Percentiles rank a stretch among this genome's conserved stretches.
These are phyloP conservation scores for Neonothopanus nambi DNA, from an alignment of 1,284 basidiomycete genomes.

Conservation along the genomic window DNA sequence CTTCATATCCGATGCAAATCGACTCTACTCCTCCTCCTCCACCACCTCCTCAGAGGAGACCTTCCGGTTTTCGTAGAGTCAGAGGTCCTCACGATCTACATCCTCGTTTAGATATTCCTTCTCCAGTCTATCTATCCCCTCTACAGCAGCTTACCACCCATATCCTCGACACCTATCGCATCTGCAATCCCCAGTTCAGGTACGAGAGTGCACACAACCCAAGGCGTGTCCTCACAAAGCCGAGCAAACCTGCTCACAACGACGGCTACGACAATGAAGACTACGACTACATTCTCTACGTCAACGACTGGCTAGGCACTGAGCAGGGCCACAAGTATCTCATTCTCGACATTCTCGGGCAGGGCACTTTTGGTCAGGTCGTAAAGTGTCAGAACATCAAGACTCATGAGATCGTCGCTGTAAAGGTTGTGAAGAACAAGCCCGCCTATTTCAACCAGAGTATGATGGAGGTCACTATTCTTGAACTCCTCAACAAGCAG, in stretches of 20 bases:
- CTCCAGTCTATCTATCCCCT: slow-evolving; percentile 77
- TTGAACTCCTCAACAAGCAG: slow-evolving; percentile 91
- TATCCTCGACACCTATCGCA: slow-evolving; percentile 86
- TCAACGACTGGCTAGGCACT: slow-evolving; percentile 92
- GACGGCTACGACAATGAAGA: slow-evolving; percentile 97
- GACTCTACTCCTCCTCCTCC: slow-evolving; percentile 51
- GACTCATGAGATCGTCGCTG: slow-evolving; percentile 97
- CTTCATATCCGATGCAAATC: slow-evolving; percentile 47
- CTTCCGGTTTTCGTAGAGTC: slow-evolving; percentile 70
- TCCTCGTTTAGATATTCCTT: slow-evolving; percentile 62
- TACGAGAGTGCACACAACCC: slow-evolving; percentile 94
- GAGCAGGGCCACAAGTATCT: slow-evolving; percentile 96
- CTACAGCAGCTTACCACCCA: slow-evolving; percentile 85
- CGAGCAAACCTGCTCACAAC: slow-evolving; percentile 90
- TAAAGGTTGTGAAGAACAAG: slow-evolving; percentile 99
- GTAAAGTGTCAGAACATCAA: slow-evolving; percentile 99
- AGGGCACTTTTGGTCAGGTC: slow-evolving; percentile 98
- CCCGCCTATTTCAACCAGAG: slow-evolving; percentile 99
- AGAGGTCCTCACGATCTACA: slow-evolving; percentile 70
- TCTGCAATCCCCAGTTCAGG: slow-evolving; percentile 90
- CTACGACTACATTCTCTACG: slow-evolving; percentile 96
- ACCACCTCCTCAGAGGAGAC: slow-evolving; percentile 59
- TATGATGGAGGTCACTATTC: slow-evolving; percentile 99
- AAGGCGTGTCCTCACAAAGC: slow-evolving; percentile 91
- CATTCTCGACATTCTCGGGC: slow-evolving; percentile 96